phyloP scores from a whole-genome alignment of 2,329 filamentous ascomycete genomes.

The Aspergillus candidus region DNA sequence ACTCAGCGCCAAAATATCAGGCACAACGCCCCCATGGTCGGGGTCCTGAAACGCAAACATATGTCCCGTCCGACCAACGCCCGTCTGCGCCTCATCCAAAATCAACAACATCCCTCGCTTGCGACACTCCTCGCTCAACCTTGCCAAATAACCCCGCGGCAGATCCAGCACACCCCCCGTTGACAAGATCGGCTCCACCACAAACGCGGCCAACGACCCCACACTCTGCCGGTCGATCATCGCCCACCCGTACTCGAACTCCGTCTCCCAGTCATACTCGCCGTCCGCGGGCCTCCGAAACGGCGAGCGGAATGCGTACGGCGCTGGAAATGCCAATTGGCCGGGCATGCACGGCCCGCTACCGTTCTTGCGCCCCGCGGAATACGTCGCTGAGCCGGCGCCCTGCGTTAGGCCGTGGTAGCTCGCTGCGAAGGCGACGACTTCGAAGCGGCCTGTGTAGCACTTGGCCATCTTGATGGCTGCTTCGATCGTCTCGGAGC shows the following conservation, averaged over 20 bases:
- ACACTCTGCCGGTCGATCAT: conserved; percentile 55
- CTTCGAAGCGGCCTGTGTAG: conserved; percentile 60
- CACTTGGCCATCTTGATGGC: conserved; percentile 60
- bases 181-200: conserved; percentile 56
- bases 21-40: conserved; percentile 42
- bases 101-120: conserved; percentile 54
- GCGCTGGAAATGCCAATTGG: conserved; percentile 52
- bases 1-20: conserved; percentile 55
- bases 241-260: conserved; percentile 57
- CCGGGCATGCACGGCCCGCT: conserved; percentile 45
- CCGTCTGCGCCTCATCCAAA: conserved; percentile 57
- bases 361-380: conserved; percentile 15
- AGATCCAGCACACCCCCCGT: conserved; percentile 57
- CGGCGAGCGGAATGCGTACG: conserved; percentile 56
- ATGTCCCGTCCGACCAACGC: conserved; percentile 49
- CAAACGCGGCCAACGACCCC: conserved; percentile 58
- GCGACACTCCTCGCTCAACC: conserved; percentile 50
- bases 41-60: conserved; percentile 52
- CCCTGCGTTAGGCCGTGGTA: conserved; percentile 58
- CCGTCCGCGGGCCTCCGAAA: conserved; percentile 53
- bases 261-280: conserved; percentile 59
- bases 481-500: conserved; percentile 54
- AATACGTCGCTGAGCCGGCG: conserved; percentile 44
- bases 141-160: conserved; percentile 53
- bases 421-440: conserved; percentile 54